phyloP scores from a whole-genome alignment of 177 flowering plant genomes.

The Vitis hybrid region DNA sequence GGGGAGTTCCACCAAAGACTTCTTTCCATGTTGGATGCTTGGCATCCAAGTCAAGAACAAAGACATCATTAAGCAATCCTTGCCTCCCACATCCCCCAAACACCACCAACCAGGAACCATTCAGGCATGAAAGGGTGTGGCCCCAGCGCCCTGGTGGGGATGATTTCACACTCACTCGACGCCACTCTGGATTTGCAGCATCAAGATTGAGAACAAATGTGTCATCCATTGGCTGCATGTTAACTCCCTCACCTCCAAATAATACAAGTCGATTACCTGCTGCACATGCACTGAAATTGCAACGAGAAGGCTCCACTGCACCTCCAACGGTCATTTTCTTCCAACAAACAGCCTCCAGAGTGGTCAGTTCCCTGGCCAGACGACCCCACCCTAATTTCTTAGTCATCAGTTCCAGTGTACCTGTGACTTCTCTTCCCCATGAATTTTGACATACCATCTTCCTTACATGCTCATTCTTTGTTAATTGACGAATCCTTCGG shows the following conservation, averaged over 20 bases:
- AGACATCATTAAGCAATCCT: slow-evolving; percentile 83
- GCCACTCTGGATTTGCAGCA: slow-evolving; percentile 69
- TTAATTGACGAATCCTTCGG: slow-evolving; percentile 61
- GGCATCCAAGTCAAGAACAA: slow-evolving; percentile 82
- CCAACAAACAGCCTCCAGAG: slow-evolving; percentile 83
- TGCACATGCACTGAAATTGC: slow-evolving; percentile 87
- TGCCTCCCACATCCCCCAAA: slow-evolving; percentile 86
- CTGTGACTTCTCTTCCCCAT: slow-evolving; percentile 80
- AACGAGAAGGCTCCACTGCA: slow-evolving; percentile 78
- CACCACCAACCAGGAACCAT: slow-evolving; percentile 76
- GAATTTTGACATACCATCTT: slow-evolving; percentile 79
- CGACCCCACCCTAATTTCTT: slow-evolving; percentile 80
- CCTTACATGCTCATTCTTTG: slow-evolving; percentile 69
- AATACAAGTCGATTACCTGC: slow-evolving; percentile 77
- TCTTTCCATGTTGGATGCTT: slow-evolving; percentile 85
- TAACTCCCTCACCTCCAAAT: slow-evolving; percentile 87
- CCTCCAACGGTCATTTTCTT: slow-evolving; percentile 72
- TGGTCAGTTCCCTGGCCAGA: slow-evolving; percentile 74
- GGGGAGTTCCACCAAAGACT: slow-evolving; percentile 67
- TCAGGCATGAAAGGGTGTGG: slow-evolving; percentile 74
- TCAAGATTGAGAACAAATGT: slow-evolving; percentile 84
- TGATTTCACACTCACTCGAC: slow-evolving; percentile 58
- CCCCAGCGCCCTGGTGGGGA: slow-evolving; percentile 96
- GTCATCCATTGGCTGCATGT: slow-evolving; percentile 92
- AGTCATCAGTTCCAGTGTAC: slow-evolving; percentile 56